Base-by-base conservation (phyloP, 169 alveolate species). In the Cryptosporidium ubiquitum region DNA sequence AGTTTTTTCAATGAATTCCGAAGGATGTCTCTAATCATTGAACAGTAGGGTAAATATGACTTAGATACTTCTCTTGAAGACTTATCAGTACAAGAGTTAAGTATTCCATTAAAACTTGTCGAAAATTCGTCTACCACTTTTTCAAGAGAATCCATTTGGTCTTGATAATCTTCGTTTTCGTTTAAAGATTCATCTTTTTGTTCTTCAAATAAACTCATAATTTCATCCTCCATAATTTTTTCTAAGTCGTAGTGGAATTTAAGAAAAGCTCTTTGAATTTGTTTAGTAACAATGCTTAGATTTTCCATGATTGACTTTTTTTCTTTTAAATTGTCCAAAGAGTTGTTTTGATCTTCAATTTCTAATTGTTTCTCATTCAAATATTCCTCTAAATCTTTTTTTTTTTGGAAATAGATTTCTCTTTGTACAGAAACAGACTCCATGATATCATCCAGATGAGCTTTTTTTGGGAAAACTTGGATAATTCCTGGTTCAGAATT, bases 41-140 rank as follows among this genome's bases (percentile, higher is more conserved):
- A 42, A 20, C 73, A 40, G 33, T 61, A 79, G 12, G 89, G 89
- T n/a, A 79, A 47, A 49, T 79, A 79, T 2, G 89, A 79, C 20
- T 47, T 79, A 6, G 79, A 37, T 10, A 66, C 42, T 14, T 79
- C 68, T 37, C 23, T 55, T 31, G 70, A 73, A 18, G 71, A 73
- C 10, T 18, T 14, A 29, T 51, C 70, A 9, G 7, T 35, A 73
- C 57, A 73, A 18, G 70, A 52, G 20, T n/a, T 5, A 1, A 73
- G 5, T n/a, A 55, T 35, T n/a, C 35, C n/a, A 16, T 35, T 58
- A 10, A 18, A 52, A 3, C 37, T 58, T 12, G 29, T 31, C 5
- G 51, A 51, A n/a, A 73, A 57, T 44, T 73, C 85, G 2, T 31
- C n/a, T 7, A 73, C 70, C 14, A 58, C 40, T 10, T 20, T 31